These are phyloP conservation scores for Pisolithus sp. DNA, from an alignment of 768 basidiomycete genomes.

Conservation along the genomic window DNA sequence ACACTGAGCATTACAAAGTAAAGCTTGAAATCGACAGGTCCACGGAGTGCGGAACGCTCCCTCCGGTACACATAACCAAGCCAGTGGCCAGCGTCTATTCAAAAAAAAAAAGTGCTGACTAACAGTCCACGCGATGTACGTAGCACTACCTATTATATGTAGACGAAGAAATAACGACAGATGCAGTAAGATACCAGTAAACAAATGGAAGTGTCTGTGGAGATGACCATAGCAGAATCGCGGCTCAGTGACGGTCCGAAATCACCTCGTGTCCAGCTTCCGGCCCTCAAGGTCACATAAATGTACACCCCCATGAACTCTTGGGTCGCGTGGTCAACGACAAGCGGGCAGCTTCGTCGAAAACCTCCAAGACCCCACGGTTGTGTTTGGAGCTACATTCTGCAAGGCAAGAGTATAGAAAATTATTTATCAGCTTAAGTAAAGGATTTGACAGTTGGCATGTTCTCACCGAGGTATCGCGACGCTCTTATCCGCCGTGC, in stretches of 20 bases:
- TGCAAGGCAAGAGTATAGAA: conserved; percentile 23
- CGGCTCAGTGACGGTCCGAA: neutral
- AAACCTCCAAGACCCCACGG: conserved; percentile 88
- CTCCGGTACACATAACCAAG: too few species aligned
- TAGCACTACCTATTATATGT: too few species aligned
- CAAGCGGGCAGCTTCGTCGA: conserved; percentile 85
- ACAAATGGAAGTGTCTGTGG: too few species aligned
- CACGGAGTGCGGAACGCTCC: too few species aligned
- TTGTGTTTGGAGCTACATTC: conserved; percentile 98
- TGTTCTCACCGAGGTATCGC: conserved; percentile 78
- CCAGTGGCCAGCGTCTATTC: too few species aligned
- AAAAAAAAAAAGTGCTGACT: too few species aligned
- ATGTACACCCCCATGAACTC: conserved; percentile 52
- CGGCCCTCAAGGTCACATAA: conserved; percentile 41
- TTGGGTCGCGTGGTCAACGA: conserved; percentile 72
- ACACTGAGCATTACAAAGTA: too few species aligned
- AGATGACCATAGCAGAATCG: too few species aligned
- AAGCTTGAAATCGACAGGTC: too few species aligned
- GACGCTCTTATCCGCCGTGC: conserved; percentile 88
- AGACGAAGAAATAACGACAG: too few species aligned
- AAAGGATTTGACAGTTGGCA: neutral
- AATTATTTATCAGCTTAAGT: neutral
- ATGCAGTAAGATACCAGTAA: too few species aligned
- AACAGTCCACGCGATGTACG: too few species aligned
- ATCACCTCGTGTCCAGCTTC: neutral